Base-by-base conservation (phyloP, 805 yeast genomes). In the Metschnikowia continentalis region DNA sequence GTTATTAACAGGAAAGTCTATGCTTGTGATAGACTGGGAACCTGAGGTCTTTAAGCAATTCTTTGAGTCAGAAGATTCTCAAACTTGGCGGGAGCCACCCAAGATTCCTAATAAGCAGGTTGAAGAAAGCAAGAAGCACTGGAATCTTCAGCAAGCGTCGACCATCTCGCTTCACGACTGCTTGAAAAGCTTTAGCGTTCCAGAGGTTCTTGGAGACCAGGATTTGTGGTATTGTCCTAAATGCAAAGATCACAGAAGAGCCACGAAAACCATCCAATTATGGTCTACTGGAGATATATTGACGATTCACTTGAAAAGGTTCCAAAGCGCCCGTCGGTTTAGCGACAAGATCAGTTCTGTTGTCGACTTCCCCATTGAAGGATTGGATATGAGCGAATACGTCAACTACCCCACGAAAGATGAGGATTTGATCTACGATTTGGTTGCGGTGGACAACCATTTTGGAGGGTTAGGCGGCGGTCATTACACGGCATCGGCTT, bases 381-480 rank as follows among this genome's bases (percentile, higher is more conserved):
- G 87, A 0, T 72, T 94, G 38, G 94, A 92, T 60, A 76, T 92
- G 76, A 64, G 80, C 1, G 71, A 76, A n/a, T 80, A 82, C 58
- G 76, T 88, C 4, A 70, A 71, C 6, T 64, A 67, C 38, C 46
- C 40, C 6, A 61, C 65, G 3, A 43, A 38, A 32, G 75, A 43
- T 5, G 57, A 43, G 37, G 37, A 53, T 71, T 47, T 63, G n/a
- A 63, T 88, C 1, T 92, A 92, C 67, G 98, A 94, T 64, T 72
- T 94, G 54, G 77, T 88, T 60, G 98, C 94, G 0, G 97, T 94
- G 20, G 98, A 91, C 65, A 94, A 92, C 65, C 99, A 94, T 64
- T 90, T 78, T 65, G 99, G 98, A 46, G 97, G 97, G 0, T 73
- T 92, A 17, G 97, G 98, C 0, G 98, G 98, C 4, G 98, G 99